Evolutionary conservation across 345 rosid species (phyloP), one percentile per base, ranked within the genome.

Genomic region (Clausena lansium): DNA sequence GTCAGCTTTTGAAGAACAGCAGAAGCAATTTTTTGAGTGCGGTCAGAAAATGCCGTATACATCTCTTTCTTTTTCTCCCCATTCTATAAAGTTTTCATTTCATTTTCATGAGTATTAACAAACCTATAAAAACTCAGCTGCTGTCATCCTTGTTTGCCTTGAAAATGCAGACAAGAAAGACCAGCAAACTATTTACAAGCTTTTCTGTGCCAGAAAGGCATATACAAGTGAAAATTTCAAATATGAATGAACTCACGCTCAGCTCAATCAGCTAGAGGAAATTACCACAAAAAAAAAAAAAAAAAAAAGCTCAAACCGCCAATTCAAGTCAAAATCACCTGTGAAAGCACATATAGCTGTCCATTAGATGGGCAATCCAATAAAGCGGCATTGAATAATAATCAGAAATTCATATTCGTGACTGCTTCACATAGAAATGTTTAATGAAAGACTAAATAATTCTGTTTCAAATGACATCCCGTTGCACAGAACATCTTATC

Each of bases 121-220:
- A 54, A 27, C 39, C 84, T 75, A 82, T 76, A 20, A 45, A 45
- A 77, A 81, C 84, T 82, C 77, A n/a, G 38, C 67, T 52, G 77
- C 79, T 41, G 67, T 17, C 41, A 68, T 68, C 83, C 67, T 74
- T 15, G 28, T 11, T 45, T 65, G 74, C 76, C 74, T 71, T 73
- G 50, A 27, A 67, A 59, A 71, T 33, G 24, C 69, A 63, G 80
- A 67, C 70, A 67, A 55, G 77, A n/a, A 32, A 75, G 76, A 70
- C 62, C 78, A 58, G 75, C 83, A 79, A 77, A n/a, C 81, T 81
- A 87, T 87, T 75, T 84, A 87, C 87, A 83, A 32, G 74, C 72
- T 72, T 64, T 76, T 73, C 78, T 77, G 19, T 57, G 68, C 78
- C 65, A 33, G 27, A 62, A 71, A 55, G 73, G 52, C 75, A 78